Percentiles rank a stretch among this genome's conserved stretches.
phyloP scores from a whole-genome alignment of 1,139 yeast genomes.

The Debaryomyces fabryi region DNA sequence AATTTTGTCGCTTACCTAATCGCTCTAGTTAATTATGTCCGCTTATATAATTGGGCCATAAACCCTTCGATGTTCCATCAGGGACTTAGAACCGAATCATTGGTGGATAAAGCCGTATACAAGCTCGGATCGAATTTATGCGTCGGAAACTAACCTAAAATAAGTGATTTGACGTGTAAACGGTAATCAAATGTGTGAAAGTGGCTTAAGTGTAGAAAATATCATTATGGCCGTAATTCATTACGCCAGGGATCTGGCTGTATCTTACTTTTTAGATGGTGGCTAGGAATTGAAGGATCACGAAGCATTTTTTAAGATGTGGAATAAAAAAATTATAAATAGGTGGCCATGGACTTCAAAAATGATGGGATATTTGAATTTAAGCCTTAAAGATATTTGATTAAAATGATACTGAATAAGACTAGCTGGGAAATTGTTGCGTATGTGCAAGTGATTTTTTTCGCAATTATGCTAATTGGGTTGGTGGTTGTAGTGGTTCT shows the following conservation, averaged over 20 bases:
- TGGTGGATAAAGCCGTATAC: background rate
- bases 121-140: background rate
- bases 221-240: background rate
- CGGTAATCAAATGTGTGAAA: background rate
- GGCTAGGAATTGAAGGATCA: background rate
- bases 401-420: background rate
- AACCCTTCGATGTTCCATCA: background rate
- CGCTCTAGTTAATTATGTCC: background rate
- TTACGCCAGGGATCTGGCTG: background rate
- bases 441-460: constrained; percentile 21
- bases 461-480: constrained; percentile 12
- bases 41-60: background rate
- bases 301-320: background rate
- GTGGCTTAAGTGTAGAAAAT: background rate
- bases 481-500: constrained; percentile 1
- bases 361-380: background rate
- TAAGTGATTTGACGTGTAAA: background rate
- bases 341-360: background rate
- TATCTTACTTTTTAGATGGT: background rate
- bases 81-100: background rate
- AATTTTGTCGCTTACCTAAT: background rate
- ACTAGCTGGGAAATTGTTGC: constrained; percentile 20
- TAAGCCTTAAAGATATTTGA: background rate
- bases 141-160: background rate
- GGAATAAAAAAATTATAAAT: background rate